Evolutionary conservation across 179 eudicot species (phyloP), one percentile per base, ranked within the genome.

Genomic region (Silene vulgaris): DNA sequence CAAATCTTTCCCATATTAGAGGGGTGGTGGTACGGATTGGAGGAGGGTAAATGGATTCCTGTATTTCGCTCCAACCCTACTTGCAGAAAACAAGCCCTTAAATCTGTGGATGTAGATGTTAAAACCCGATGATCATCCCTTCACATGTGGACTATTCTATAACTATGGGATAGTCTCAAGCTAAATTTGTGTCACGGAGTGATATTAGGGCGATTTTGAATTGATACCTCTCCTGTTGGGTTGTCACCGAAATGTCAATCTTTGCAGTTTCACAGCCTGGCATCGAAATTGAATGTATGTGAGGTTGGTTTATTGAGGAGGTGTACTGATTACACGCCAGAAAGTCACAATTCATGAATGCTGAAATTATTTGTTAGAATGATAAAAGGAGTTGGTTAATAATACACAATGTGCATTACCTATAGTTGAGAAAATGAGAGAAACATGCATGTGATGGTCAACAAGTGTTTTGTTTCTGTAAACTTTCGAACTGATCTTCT

Each of bases 391-490:
- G 14, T 11, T 26, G 66, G 66, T 23, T 63, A 23, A 23, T 26
- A 21, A 23, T 26, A 21, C 30, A 21, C 30, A 21, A 23, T n/a
- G n/a, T 28, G 67, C 67, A 63, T 3, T 63, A 63, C 67, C 37
- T 12, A 63, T 63, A 28, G 71, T 20, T 67, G 52, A 67, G 48
- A 19, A 20, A 43, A 43, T 65, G 48, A 30, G 30, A 43, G 32
- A 43, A 45, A 20, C 21, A 69, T 69, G 65, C 67, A 14, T 54
- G 35, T 57, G 56, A 40, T 65, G 65, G 26, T 67, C 17, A 7
- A 11, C 7, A 69, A 43, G 11, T 73, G 57, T 65, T 67, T 67
- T 80, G 62, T 65, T 73, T 30, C 29, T 12, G 23, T 6, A 21
- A 30, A 57, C 52, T 26, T 50, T 14, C 35, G 14, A 45, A 30